Base-by-base conservation (phyloP, 2,329 filamentous ascomycete species). In the Ceratocystis harringtonii region DNA sequence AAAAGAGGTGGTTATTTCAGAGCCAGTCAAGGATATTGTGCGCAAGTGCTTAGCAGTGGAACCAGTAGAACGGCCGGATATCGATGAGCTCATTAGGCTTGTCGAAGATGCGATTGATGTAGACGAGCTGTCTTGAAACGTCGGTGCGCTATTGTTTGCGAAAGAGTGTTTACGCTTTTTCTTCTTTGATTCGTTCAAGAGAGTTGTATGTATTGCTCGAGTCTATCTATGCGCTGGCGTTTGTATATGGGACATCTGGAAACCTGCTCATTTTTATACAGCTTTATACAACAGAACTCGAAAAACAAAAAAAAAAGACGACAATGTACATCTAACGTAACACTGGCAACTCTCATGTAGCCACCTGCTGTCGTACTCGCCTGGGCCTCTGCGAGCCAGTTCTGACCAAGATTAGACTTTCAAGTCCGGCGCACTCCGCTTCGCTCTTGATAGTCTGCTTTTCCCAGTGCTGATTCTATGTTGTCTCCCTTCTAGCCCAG, bases 11-110 rank as follows among this genome's bases (percentile, higher is more conserved):
- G 76, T 75, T 1, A 92, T 96, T 67, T 92, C 88, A 69, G 89
- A 92, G 63, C 80, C 84, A 1, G 90, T 96, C 58, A 88, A 92
- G 74, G 87, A 95, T 67, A 83, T 99, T 12, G 92, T 99, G 64
- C 81, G 91, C 73, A 86, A 82, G 72, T 99, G 94, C 76, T 78
- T 99, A 72, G 83, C 79, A 70, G 89, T 97, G 32, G 94, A 99
- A 77, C 88, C 92, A 0, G 82, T 81, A 2, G 92, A 97, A 73
- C 79, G 94, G 69, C 94, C 94, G 17, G 89, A 95, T 75, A 87
- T 96, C 67, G 84, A 90, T 70, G 86, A 94, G 75, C 76, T 96
- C 74, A 94, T 95, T 70, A 76, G 78, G 57, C 81, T 94, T 73
- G 85, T 95, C n/a, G 84, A 92, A 74, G 78, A 78, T 17, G 87